Percentiles rank a stretch among this genome's conserved stretches.
These are phyloP conservation scores for Skeletonema costatum DNA, from an alignment of 108 stramenopile species.

Conservation along the genomic window DNA sequence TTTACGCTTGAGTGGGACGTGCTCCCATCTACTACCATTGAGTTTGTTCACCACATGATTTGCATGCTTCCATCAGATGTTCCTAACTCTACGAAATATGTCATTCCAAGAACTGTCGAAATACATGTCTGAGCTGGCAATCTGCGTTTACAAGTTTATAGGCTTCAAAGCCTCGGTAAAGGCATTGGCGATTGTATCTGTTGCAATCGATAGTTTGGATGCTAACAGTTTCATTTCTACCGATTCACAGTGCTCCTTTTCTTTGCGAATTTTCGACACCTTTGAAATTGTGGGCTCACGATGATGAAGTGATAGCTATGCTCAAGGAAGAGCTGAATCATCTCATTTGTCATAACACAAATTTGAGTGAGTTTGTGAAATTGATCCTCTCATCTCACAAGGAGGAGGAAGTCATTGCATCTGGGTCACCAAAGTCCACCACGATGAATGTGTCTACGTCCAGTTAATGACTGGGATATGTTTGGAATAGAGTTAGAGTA, in stretches of 20 bases:
- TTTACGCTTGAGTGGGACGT: constrained; percentile 34
- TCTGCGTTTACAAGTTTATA: constrained; percentile 43
- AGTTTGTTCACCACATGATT: constrained; percentile 38
- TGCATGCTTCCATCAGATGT: constrained; percentile 36
- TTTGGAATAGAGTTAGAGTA: background rate
- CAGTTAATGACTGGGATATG: background rate
- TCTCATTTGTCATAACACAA: constrained; percentile 39
- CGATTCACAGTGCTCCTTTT: constrained; percentile 18
- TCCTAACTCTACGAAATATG: constrained; percentile 21
- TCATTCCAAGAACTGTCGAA: constrained; percentile 41
- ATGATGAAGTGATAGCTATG: constrained; percentile 19
- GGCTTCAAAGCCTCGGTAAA: constrained; percentile 28
- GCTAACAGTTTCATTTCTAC: constrained; percentile 10
- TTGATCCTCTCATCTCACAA: background rate
- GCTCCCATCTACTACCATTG: constrained; percentile 30
- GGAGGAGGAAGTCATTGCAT: background rate
- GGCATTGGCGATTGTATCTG: constrained; percentile 33
- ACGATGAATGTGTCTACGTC: background rate
- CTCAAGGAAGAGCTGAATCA: constrained; percentile 24
- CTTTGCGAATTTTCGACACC: constrained; percentile 16
- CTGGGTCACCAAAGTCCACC: background rate
- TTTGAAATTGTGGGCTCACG: constrained; percentile 17
- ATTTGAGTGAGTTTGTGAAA: constrained; percentile 7
- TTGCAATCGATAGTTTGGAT: constrained; percentile 41
- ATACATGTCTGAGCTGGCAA: constrained; percentile 43